These are phyloP conservation scores for Kurtzmaniella fragi DNA, from an alignment of 805 yeast species.

Conservation along the genomic window DNA sequence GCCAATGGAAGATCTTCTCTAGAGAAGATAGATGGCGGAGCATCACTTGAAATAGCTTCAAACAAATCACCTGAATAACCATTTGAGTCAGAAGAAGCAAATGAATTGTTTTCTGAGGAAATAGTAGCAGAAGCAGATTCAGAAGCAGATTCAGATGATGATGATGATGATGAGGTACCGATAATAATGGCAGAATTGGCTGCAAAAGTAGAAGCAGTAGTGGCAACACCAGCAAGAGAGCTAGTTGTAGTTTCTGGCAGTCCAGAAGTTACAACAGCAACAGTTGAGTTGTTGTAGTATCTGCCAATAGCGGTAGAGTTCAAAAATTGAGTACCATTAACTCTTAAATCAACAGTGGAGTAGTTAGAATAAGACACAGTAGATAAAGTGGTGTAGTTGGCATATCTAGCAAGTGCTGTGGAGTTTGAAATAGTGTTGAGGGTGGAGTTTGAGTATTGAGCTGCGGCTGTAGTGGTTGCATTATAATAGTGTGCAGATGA, in stretches of 20 bases:
- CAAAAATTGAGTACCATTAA: background rate
- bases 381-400: background rate
- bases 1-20: constrained; percentile 40
- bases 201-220: background rate
- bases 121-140: constrained; percentile 5
- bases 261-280: too few relatives aligned
- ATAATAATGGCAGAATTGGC: constrained; percentile 2
- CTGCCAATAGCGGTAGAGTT: too few relatives aligned
- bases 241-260: too few relatives aligned
- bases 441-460: too few relatives aligned
- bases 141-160: constrained; percentile 1
- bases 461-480: too few relatives aligned
- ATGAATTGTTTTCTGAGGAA: background rate
- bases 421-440: too few relatives aligned
- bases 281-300: too few relatives aligned
- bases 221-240: background rate
- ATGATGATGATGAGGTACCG: constrained; percentile 4
- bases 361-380: background rate
- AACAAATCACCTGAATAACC: constrained; percentile 41
- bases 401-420: background rate
- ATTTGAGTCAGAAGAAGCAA: constrained; percentile 3
- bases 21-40: constrained; percentile 36
- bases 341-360: constrained; percentile 6
- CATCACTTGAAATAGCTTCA: constrained; percentile 33
- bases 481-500: background rate